A percentile compares a stretch with the other conserved stretches of the same genome.
Conservation (phyloP, 192 early-diverging fungal genomes). For the Allomyces macrogynus region DNA sequence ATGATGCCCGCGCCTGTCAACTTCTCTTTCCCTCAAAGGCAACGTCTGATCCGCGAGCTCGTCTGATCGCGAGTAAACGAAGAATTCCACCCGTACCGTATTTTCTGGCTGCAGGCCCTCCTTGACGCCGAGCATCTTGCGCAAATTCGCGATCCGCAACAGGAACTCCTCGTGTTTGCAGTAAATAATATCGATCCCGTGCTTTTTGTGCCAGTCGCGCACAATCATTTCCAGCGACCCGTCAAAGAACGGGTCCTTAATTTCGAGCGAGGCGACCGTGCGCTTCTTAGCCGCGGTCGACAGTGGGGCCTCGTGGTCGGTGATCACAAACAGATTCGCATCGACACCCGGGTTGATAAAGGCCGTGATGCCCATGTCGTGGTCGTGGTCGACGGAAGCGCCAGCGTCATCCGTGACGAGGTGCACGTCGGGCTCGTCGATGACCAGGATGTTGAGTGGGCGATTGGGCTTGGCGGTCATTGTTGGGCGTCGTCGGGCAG, state of each 20-base stretch:
- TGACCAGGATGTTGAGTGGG: conserved; percentile 6
- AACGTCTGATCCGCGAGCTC: no score
- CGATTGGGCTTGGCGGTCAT: no score
- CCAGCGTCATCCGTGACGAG: conserved; percentile 2
- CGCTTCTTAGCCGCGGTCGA: conserved; percentile 2
- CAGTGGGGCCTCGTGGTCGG: conserved; percentile 4
- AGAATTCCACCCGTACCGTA: conserved; percentile 3
- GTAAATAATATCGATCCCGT: conserved; percentile 19
- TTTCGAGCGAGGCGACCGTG: conserved; percentile 7
- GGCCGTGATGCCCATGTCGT: conserved; percentile 4
- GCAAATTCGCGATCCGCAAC: conserved; percentile 13
- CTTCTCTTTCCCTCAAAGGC: neutral
- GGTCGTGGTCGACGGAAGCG: neutral
- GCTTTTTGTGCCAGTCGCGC: conserved; percentile 8
- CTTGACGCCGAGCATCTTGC: conserved; percentile 8
- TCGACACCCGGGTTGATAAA: conserved; percentile 3
- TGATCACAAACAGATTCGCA: conserved; percentile 10
- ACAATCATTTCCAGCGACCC: conserved; percentile 14
- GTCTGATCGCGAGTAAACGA: no score
- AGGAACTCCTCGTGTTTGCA: conserved; percentile 23
- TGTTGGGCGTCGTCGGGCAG: no score
- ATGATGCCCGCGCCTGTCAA: no score
- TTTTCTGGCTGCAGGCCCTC: neutral
- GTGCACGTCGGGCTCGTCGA: conserved; percentile 9
- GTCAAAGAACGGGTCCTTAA: conserved; percentile 7